Conservation (phyloP, 2,329 filamentous ascomycete genomes). For the Acrocalymma vagum region DNA sequence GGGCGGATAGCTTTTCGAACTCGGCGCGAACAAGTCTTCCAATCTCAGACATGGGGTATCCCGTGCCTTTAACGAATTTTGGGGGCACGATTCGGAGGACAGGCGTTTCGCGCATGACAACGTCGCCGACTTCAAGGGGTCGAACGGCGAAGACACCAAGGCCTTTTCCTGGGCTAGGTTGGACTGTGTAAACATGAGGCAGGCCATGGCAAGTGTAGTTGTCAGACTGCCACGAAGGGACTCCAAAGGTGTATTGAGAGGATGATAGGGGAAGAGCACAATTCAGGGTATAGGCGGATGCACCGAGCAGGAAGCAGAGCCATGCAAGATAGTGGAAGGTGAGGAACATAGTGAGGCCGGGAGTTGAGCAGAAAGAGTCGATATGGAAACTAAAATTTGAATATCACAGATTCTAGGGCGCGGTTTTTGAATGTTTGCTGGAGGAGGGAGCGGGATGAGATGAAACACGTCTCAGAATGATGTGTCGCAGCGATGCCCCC, state of each 20-base stretch:
- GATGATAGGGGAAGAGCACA: constrained; percentile 11
- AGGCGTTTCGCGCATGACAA: constrained; percentile 51
- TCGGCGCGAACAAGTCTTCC: constrained; percentile 26
- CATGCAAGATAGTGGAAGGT: not conserved
- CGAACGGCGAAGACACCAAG: constrained; percentile 52
- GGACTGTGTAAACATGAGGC: constrained; percentile 36
- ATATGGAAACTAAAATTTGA: not conserved
- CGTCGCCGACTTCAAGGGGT: constrained; percentile 47
- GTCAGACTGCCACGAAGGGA: constrained; percentile 22
- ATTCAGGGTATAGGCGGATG: not conserved
- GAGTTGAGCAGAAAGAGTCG: not conserved
- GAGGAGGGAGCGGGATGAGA: constrained; percentile 2
- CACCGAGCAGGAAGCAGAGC: not conserved
- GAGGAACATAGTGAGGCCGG: too few relatives aligned
- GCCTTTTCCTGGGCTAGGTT: constrained; percentile 49
- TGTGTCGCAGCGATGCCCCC: constrained; percentile 15
- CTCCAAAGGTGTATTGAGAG: constrained; percentile 7
- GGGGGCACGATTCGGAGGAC: constrained; percentile 44
- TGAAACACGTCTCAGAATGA: constrained; percentile 27
- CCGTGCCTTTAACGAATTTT: constrained; percentile 29
- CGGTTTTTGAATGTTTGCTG: constrained; percentile 2
- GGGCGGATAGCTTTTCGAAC: constrained; percentile 31
- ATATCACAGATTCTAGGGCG: not conserved
- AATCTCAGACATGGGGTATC: constrained; percentile 36
- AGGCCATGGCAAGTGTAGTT: constrained; percentile 32